These are phyloP conservation scores for Pelagophyceae sp. DNA, from an alignment of 352 stramenopile genomes.

Conservation along the genomic window DNA sequence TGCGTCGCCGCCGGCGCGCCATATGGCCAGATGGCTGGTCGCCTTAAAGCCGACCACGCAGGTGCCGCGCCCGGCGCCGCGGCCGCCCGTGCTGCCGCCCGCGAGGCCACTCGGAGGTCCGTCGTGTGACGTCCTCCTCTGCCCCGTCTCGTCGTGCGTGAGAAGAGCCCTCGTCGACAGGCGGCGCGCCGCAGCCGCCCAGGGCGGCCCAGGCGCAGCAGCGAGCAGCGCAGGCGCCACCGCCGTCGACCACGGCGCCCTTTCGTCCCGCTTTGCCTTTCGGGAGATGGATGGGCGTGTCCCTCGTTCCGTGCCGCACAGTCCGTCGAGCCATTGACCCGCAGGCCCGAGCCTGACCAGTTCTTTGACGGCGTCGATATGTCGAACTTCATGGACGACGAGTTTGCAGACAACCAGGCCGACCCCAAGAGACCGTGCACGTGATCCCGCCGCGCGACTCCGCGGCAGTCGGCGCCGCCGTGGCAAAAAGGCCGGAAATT, in stretches of 20 bases:
- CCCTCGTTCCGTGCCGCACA: no score
- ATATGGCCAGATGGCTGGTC: no score
- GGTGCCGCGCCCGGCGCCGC: neutral
- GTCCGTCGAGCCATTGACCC: neutral
- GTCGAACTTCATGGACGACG: neutral
- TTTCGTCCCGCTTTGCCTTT: neutral
- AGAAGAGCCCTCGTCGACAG: neutral
- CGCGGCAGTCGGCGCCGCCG: no score
- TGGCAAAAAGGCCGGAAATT: no score
- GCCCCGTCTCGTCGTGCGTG: no score
- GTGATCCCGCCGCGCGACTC: no score
- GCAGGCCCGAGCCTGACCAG: neutral
- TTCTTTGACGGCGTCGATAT: slow-evolving; percentile 5
- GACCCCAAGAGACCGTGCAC: no score
- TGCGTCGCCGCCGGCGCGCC: no score
- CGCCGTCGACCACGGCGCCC: neutral
- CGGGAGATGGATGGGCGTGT: no score
- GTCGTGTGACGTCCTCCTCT: no score
- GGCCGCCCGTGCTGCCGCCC: neutral
- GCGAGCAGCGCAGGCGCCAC: neutral
- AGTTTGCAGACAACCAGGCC: no score
- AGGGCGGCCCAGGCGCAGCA: neutral
- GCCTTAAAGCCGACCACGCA: neutral
- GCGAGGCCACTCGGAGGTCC: neutral
- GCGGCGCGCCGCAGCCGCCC: neutral